These are phyloP conservation scores for Marchantia polymorpha DNA, from an alignment of 225 moss, liverwort and hornwort species.

Conservation along the genomic window DNA sequence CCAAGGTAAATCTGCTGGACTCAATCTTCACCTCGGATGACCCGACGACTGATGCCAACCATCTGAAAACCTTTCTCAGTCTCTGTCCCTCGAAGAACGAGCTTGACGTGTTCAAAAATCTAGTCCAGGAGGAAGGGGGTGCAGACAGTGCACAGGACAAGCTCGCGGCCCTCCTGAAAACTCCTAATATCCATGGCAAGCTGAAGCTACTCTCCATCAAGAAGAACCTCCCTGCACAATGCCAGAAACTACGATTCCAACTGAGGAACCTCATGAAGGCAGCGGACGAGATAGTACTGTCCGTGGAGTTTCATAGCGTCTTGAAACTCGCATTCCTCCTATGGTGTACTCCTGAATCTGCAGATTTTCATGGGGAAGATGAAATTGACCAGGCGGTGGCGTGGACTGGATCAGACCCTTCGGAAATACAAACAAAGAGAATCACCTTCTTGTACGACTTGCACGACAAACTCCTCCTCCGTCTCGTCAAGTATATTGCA, in stretches of 20 bases:
- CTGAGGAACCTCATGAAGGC: slow-evolving; percentile 12
- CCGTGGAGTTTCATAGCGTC: background rate
- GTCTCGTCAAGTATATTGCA: slow-evolving; percentile 1
- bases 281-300: background rate
- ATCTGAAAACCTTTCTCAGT: slow-evolving; percentile 13
- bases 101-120: slow-evolving; percentile 2
- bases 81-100: slow-evolving; percentile 7
- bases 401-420: background rate
- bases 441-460: slow-evolving; percentile 6
- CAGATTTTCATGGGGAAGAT: no score
- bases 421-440: background rate
- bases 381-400: no score
- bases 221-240: background rate
- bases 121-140: background rate
- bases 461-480: background rate
- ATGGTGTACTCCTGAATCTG: no score
- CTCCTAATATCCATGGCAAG: background rate
- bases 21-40: slow-evolving; percentile 3
- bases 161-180: background rate
- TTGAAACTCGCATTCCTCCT: background rate
- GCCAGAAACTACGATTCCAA: background rate
- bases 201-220: slow-evolving; percentile 2
- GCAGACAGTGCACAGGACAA: background rate
- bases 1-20: slow-evolving; percentile 1
- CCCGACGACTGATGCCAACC: background rate